phyloP scores from a whole-genome alignment of 108 stramenopile species.

The Mayamaea pseudoterrestris region DNA sequence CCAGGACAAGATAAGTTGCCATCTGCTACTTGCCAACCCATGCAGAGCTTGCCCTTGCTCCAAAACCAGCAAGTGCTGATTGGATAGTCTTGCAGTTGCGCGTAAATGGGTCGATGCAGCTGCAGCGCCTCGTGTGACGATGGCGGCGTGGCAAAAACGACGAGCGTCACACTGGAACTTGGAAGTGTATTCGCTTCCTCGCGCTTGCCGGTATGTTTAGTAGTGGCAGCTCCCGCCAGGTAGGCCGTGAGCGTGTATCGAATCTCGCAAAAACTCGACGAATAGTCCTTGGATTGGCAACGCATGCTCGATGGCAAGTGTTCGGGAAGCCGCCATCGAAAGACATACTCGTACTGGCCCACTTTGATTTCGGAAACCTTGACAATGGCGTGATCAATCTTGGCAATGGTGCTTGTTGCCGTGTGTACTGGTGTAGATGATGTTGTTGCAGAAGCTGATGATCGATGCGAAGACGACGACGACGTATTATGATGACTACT shows the following conservation, averaged over 20 bases:
- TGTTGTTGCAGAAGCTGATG: conserved; percentile 1
- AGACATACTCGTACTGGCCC: conserved; percentile 20
- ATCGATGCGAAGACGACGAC: not conserved
- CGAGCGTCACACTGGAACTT: no score
- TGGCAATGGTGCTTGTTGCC: no score
- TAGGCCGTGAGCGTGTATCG: conserved; percentile 11
- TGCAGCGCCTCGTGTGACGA: no score
- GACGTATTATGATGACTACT: not conserved
- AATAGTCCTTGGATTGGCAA: not conserved
- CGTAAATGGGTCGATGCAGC: not conserved
- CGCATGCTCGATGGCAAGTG: conserved; percentile 8
- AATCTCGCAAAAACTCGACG: conserved; percentile 6
- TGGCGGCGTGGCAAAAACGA: not conserved
- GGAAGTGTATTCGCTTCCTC: not conserved
- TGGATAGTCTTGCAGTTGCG: not conserved
- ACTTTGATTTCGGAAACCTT: not conserved
- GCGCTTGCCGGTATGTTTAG: not conserved
- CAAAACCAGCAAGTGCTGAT: conserved; percentile 5
- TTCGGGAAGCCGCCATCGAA: conserved; percentile 5
- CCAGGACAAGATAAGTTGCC: not conserved
- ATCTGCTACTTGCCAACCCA: not conserved
- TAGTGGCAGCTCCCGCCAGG: not conserved
- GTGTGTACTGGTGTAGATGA: no score
- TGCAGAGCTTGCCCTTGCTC: not conserved
- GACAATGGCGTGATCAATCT: not conserved